Evolutionary conservation across 1,284 basidiomycete species (phyloP).

Genomic region (Apiotrichum veenhuisii): DNA sequence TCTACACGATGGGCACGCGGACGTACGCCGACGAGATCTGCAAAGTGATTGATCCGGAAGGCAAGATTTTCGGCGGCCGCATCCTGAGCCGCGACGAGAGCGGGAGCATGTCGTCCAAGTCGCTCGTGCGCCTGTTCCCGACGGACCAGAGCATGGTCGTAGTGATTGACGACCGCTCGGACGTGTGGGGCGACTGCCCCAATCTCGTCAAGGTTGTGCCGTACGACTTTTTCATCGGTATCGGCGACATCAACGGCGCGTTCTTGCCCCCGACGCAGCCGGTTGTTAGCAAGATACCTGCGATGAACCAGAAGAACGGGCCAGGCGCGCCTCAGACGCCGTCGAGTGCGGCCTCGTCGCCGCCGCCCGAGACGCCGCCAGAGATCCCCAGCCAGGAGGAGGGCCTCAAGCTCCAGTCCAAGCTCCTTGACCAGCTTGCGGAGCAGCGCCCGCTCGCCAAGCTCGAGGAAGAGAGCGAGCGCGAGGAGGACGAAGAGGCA

Average conservation of each 20-base stretch:
- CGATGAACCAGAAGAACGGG: neutral
- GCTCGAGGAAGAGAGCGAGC: conserved; percentile 66
- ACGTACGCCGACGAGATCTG: conserved; percentile 96
- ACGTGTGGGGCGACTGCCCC: conserved; percentile 89
- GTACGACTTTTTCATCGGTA: conserved; percentile 98
- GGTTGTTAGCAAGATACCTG: conserved; percentile 6
- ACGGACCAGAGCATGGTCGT: conserved; percentile 98
- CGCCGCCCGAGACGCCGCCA: conserved; percentile 15
- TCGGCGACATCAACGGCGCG: conserved; percentile 94
- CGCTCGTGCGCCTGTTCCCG: conserved; percentile 83
- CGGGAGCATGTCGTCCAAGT: conserved; percentile 74
- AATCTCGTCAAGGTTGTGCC: conserved; percentile 96
- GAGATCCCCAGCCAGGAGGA: conserved; percentile 27
- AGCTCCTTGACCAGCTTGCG: conserved; percentile 74
- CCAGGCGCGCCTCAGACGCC: neutral
- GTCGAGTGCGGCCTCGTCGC: conserved; percentile 6
- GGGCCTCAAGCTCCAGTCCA: conserved; percentile 51
- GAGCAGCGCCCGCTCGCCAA: conserved; percentile 82
- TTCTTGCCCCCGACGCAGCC: conserved; percentile 57
- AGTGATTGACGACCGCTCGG: conserved; percentile 95
- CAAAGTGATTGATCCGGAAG: conserved; percentile 84
- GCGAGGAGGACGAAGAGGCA: conserved; percentile 11
- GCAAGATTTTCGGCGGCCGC: conserved; percentile 77
- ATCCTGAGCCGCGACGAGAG: conserved; percentile 92
- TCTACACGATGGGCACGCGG: conserved; percentile 98